Evolutionary conservation across 371 early-diverging fungal species (phyloP).

Genomic region (Lichtheimia corymbifera): DNA sequence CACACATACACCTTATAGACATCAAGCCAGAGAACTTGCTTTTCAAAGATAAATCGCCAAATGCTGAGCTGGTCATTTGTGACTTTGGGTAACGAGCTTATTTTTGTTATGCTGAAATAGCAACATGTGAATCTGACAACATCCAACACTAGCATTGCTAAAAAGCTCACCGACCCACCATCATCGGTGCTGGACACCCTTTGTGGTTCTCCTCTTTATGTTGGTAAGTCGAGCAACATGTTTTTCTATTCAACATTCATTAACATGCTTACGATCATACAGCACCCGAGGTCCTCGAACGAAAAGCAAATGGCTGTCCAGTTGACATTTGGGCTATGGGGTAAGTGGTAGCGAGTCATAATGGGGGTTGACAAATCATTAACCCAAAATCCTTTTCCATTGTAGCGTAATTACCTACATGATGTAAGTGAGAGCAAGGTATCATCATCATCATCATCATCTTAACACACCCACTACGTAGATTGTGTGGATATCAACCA

Average conservation of each 20-base stretch:
- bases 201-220: constrained; percentile 64
- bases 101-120: too few species aligned
- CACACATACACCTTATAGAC: constrained; percentile 36
- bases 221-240: constrained; percentile 21
- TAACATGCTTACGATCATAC: constrained; percentile 10
- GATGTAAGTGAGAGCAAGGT: constrained; percentile 41
- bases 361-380: background rate
- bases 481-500: constrained; percentile 71
- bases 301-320: constrained; percentile 12
- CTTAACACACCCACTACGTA: background rate
- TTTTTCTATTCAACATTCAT: background rate
- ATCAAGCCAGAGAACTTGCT: constrained; percentile 83
- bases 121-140: too few species aligned
- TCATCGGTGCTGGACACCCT: constrained; percentile 41
- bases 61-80: constrained; percentile 60
- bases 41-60: constrained; percentile 61
- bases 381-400: constrained; percentile 1
- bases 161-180: constrained; percentile 13
- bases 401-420: constrained; percentile 69
- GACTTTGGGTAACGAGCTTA: constrained; percentile 58
- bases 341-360: constrained; percentile 25
- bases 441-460: constrained; percentile 3
- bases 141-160: constrained; percentile 1
- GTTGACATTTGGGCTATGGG: constrained; percentile 47
- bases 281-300: constrained; percentile 79